Evolutionary conservation across 2,329 filamentous ascomycete species (phyloP).

Genomic region (Paecilomyces dactylethromorphus): DNA sequence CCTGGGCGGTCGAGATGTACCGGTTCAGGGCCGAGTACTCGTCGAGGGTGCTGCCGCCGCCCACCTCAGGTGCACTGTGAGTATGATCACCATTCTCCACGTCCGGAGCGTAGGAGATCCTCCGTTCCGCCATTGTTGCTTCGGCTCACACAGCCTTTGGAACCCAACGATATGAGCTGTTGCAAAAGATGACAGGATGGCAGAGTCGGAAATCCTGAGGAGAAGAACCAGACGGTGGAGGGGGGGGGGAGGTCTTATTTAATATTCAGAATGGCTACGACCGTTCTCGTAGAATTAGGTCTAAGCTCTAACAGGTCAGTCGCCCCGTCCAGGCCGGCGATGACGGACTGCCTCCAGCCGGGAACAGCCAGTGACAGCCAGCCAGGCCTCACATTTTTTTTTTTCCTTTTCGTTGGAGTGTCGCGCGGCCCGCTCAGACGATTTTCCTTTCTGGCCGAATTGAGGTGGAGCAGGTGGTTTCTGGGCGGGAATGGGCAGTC

Average conservation of each 20-base stretch:
- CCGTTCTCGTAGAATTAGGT: neutral
- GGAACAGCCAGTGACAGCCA: neutral
- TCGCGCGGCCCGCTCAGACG: neutral
- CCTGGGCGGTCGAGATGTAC: conserved; percentile 62
- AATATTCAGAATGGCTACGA: neutral
- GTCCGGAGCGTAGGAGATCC: conserved; percentile 38
- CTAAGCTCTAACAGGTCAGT: neutral
- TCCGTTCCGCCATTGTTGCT: conserved; percentile 39
- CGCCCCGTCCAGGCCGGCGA: neutral
- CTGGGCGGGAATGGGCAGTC: neutral
- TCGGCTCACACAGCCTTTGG: neutral
- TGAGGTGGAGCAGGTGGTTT: neutral
- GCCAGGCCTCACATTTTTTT: neutral
- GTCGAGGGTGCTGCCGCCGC: conserved; percentile 36
- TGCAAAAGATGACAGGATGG: neutral
- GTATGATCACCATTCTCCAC: conserved; percentile 36
- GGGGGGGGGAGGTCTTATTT: neutral
- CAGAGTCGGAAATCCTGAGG: conserved; percentile 1
- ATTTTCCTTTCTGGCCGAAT: neutral
- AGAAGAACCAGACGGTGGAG: neutral
- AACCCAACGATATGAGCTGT: neutral
- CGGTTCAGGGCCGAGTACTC: conserved; percentile 61
- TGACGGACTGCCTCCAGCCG: neutral
- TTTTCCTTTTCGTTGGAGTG: neutral
- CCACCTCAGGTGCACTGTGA: conserved; percentile 21